Base-by-base conservation (phyloP, 75 land plant genomes). In the Pinus taeda region DNA sequence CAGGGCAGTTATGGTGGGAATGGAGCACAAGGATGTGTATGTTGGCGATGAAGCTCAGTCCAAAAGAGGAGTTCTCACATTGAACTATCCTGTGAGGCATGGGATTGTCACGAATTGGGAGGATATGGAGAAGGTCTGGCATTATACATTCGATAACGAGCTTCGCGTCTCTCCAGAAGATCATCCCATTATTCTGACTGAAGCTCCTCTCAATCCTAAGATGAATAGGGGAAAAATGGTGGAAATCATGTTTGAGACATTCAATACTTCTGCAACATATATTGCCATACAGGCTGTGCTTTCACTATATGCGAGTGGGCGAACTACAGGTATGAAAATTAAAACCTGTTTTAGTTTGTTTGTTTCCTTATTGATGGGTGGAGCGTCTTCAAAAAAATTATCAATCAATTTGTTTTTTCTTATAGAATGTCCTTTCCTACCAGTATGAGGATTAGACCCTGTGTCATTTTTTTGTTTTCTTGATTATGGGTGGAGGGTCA, bases 71-170 rank as follows among this genome's bases (percentile, higher is more conserved):
- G 81, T 86, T 53, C 81, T 86, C 20, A 86, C 88, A 24, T 77
- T 86, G 76, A 86, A 86, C 65, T 86, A 86, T 79, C 88, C 88
- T 12, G 85, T 86, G 33, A 85, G 79, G 57, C 81, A 83, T 71
- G 87, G 87, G 22, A 84, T 83, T 71, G 82, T 85, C 15, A 84
- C 60, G 55, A 83, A 85, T 67, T 85, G 87, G 87, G 86, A 85
- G 63, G 86, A 85, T 82, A 85, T 85, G 87, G 87, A 85, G 81
- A 84, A 84, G 58, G 77, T 86, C 15, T 86, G 88, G 88, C 87
- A 86, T 76, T 87, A 86, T 45, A 86, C 88, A 14, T 86, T 86
- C 79, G 80, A 80, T 77, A 86, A 86, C 26, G 88, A 86, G 83
- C 77, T 86, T 15, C 88, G 88, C 57, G 88, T 84, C 20, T 83